phyloP scores from a whole-genome alignment of 1,284 basidiomycete genomes.

The Schizophyllum amplum region DNA sequence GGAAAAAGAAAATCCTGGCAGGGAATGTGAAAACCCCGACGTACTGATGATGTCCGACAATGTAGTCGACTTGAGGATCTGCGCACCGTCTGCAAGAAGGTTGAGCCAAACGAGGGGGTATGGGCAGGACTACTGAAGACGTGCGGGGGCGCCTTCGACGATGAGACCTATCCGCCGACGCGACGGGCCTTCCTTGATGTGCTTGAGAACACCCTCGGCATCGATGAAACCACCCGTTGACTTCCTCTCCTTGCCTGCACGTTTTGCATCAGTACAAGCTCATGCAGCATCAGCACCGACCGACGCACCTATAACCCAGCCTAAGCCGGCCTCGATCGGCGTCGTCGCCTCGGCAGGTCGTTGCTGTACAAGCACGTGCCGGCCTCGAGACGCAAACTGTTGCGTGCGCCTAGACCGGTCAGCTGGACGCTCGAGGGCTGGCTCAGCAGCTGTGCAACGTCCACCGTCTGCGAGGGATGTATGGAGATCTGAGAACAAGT shows the following conservation, averaged over 20 bases:
- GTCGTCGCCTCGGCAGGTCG: conserved; percentile 85
- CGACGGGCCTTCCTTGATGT: conserved; percentile 76
- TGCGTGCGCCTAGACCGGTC: conserved; percentile 88
- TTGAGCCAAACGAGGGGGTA: no score
- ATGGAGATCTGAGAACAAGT: conserved; percentile 71
- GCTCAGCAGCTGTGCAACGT: no score
- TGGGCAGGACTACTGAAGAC: conserved; percentile 49
- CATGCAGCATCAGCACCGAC: not conserved
- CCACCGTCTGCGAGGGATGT: conserved; percentile 69
- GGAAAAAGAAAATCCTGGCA: conserved; percentile 29
- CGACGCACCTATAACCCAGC: conserved; percentile 84
- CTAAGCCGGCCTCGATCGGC: conserved; percentile 86
- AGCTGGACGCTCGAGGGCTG: conserved; percentile 67
- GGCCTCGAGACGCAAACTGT: conserved; percentile 90
- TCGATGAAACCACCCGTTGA: conserved; percentile 77
- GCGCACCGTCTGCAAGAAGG: conserved; percentile 61
- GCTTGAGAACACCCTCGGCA: conserved; percentile 67
- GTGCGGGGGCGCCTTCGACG: conserved; percentile 80
- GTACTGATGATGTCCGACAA: no score
- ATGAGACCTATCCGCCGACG: conserved; percentile 80
- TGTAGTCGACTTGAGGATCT: conserved; percentile 55
- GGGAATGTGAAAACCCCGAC: no score
- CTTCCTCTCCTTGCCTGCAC: conserved; percentile 73
- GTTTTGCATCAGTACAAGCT: not conserved
- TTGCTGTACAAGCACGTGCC: conserved; percentile 98